Evolutionary conservation across 306 rosid genomes (phyloP), one percentile per base, ranked within the genome.

Genomic region (Lathyrus tuberosus): DNA sequence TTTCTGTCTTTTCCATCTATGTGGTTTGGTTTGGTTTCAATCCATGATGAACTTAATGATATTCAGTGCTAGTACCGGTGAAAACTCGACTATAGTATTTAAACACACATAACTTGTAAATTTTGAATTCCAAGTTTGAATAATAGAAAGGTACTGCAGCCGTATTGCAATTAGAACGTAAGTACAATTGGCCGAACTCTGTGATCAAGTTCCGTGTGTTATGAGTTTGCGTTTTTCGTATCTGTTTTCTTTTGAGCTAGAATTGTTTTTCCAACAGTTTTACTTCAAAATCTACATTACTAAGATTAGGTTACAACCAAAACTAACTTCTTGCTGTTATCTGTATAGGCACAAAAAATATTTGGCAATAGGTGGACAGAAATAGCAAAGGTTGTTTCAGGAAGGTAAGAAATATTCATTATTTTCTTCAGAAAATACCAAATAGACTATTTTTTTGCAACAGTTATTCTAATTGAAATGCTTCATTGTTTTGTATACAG

Each of bases 311-410:
- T 56, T 65, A 62, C 79, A 22, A 47, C 15, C 43, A 47, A 65
- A 71, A 61, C 40, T 10, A 37, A 59, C 67, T 61, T 70, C 17
- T 65, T 48, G 62, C 57, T 74, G 59, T 71, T 80, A 40, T 78
- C 74, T 84, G 61, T 78, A 66, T 79, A 95, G 99, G 99, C 99
- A 65, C 99, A 95, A 61, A 95, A 89, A 79, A 76, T 95, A 71
- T 95, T 87, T 71, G 99, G 99, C 38, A 95, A 95, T 78, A 83
- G 97, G 69, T 95, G 99, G 99, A 95, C 99, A 22, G 99, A 95
- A 81, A 95, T 95, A 80, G 97, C 99, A 2, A 95, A 91, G 86
- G 99, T 95, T 82, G 97, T 95, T 83, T 91, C 99, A 79, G 99
- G 99, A 89, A 95, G 99, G 99, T 95, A 85, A 73, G 49, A 16